Evolutionary conservation across 441 rosid species (phyloP), one percentile per base, ranked within the genome.

Genomic region (Bocquillonia castaneifolia): DNA sequence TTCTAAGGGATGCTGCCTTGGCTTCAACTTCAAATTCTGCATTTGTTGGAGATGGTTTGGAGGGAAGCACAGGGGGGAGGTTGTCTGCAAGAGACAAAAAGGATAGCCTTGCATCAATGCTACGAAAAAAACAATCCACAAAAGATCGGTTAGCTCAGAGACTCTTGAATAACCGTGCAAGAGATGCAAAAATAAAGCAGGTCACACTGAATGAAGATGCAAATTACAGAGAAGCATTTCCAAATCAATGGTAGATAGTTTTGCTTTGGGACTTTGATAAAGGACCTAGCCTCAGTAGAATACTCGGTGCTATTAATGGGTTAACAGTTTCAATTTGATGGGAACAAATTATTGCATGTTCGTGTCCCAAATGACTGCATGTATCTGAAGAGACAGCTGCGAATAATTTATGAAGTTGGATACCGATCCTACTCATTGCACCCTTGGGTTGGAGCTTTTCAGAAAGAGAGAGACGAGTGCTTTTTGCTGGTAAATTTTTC

Each of bases 21-120:
- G 88, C 94, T 57, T 90, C 99, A 63, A 87, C 91, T 22, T 87
- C 94, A 3, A 79, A 80, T 72, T 86, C 93, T 60, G 85, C 76
- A 62, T 79, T 59, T 66, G 9, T 78, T 13, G 88, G 73, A 32
- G 84, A 81, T 23, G 83, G 81, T 47, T 20, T 56, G 31, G 88
- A 77, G 72, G 66, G 64, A 34, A 51, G 48, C 15, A 63, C 28
- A 50, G 73, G 78, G 18, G 81, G 71, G 58, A 82, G 76, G 69
- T 68, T 72, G 58, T 71, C 64, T 13, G 65, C 83, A 20, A 73
- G 77, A 72, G 85, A 80, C 72, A 87, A 80, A 81, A 87, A 80
- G 70, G 84, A 73, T 72, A 84, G 85, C 44, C 88, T 86, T 63
- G 78, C 94, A 31, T 77, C 88, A 42, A 85, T 76, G 86, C 79